These are phyloP conservation scores for Rubroboletus pulcherrimus DNA, from an alignment of 768 basidiomycete species.

Conservation along the genomic window DNA sequence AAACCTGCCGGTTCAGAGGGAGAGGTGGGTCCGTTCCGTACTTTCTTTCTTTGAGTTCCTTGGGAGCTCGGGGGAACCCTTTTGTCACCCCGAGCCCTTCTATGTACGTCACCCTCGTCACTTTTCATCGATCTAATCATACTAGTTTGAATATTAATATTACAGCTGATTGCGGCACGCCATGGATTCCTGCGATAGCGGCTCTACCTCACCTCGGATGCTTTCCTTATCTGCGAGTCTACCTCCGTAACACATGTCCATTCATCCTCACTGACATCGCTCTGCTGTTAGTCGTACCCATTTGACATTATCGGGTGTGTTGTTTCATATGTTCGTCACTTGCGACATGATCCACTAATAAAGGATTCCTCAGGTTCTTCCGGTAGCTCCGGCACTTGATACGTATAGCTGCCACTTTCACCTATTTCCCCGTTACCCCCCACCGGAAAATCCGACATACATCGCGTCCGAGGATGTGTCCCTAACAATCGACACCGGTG, in stretches of 20 bases:
- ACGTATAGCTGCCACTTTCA: conserved; percentile 54
- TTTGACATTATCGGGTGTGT: conserved; percentile 82
- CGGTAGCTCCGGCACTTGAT: conserved; percentile 93
- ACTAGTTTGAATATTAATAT: too few species aligned
- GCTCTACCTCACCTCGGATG: conserved; percentile 57
- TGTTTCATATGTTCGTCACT: neutral
- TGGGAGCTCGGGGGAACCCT: neutral
- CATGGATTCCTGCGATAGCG: conserved; percentile 33
- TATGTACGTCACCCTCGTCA: too few species aligned
- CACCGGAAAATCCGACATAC: conserved; percentile 85
- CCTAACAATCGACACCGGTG: conserved; percentile 76
- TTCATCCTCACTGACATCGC: conserved; percentile 2
- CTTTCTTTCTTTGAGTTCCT: neutral
- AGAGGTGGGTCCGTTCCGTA: neutral
- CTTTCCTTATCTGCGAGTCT: conserved; percentile 32
- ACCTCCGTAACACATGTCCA: neutral
- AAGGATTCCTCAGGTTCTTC: conserved; percentile 60
- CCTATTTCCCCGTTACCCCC: conserved; percentile 79
- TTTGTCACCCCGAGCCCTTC: neutral
- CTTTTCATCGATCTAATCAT: too few species aligned
- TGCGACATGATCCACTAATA: conserved; percentile 1
- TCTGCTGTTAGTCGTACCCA: conserved; percentile 67
- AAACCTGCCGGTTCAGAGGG: neutral
- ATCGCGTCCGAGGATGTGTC: conserved; percentile 57
- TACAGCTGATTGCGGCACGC: too few species aligned